Evolutionary conservation across 1,284 basidiomycete species (phyloP).

Genomic region (Ustanciosporium gigantosporum): DNA sequence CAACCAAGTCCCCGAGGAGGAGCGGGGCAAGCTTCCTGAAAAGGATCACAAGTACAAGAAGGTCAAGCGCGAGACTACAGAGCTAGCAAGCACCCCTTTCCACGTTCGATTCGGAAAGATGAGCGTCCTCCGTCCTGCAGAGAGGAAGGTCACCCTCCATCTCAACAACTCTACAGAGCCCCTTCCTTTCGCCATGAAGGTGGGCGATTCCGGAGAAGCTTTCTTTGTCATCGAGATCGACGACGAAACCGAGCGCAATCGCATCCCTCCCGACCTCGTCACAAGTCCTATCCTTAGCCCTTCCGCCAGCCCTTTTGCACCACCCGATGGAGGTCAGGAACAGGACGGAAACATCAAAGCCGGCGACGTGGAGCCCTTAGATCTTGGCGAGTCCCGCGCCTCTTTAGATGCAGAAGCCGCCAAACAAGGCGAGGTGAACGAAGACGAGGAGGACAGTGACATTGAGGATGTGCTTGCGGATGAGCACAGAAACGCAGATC

Average conservation of each 20-base stretch:
- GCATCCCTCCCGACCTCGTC: conserved; percentile 88
- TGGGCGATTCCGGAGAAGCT: conserved; percentile 95
- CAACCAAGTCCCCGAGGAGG: conserved; percentile 8
- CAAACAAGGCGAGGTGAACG: background rate
- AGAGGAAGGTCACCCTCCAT: conserved; percentile 74
- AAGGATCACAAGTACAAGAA: conserved; percentile 31
- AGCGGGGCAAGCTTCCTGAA: conserved; percentile 8
- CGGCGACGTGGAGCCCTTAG: conserved; percentile 46
- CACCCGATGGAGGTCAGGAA: conserved; percentile 3
- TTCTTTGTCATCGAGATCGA: conserved; percentile 99
- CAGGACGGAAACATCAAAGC: conserved; percentile 1
- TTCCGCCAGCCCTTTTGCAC: conserved; percentile 44
- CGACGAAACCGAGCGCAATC: conserved; percentile 64
- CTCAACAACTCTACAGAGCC: conserved; percentile 62
- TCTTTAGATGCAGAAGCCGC: background rate
- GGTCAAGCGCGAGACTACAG: conserved; percentile 55
- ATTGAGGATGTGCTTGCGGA: too few relatives aligned
- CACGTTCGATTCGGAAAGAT: conserved; percentile 98
- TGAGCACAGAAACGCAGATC: too few relatives aligned
- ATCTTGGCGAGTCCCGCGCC: conserved; percentile 26
- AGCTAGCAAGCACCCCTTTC: conserved; percentile 90
- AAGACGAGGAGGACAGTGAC: background rate
- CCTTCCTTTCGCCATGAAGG: conserved; percentile 96
- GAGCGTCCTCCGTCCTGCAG: conserved; percentile 88
- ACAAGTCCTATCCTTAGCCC: conserved; percentile 73